Conservation (phyloP, 1,139 yeast species). For the Nakaseomyces uthaithaninus region DNA sequence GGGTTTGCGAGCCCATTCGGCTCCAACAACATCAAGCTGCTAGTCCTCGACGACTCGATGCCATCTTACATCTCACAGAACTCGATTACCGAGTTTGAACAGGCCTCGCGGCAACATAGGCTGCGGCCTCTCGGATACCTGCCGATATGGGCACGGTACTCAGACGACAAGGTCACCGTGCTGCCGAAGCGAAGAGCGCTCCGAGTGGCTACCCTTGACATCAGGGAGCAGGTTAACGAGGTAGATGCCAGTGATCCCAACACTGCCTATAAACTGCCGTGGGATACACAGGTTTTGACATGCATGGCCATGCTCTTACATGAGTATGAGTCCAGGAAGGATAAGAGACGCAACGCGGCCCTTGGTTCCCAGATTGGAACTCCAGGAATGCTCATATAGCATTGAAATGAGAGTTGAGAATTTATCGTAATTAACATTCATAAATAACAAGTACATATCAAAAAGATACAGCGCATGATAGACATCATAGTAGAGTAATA, state of each 20-base stretch:
- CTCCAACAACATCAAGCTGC: conserved; percentile 23
- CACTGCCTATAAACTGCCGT: conserved; percentile 26
- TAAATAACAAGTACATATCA: too few relatives aligned
- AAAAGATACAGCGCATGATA: too few relatives aligned
- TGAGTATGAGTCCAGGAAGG: conserved; percentile 29
- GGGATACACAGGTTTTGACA: conserved; percentile 29
- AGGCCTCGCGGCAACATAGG: conserved; percentile 10
- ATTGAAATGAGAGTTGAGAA: too few relatives aligned
- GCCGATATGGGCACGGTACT: conserved; percentile 29
- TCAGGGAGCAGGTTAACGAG: conserved; percentile 22
- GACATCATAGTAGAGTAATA: background rate
- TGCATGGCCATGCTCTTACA: conserved; percentile 34
- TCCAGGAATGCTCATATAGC: background rate
- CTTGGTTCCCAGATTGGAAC: conserved; percentile 1
- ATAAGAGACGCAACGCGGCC: conserved; percentile 18
- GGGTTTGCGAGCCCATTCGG: conserved; percentile 31
- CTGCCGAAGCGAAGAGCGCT: conserved; percentile 30
- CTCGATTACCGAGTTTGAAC: conserved; percentile 14
- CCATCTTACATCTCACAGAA: conserved; percentile 27
- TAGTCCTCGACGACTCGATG: conserved; percentile 30
- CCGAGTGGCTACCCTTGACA: conserved; percentile 30
- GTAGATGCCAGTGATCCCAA: conserved; percentile 11
- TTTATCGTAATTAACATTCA: too few relatives aligned
- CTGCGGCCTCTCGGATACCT: conserved; percentile 21
- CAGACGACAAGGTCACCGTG: conserved; percentile 26